Evolutionary conservation across 2,329 filamentous ascomycete species (phyloP).

Genomic region (Colletotrichum musae): DNA sequence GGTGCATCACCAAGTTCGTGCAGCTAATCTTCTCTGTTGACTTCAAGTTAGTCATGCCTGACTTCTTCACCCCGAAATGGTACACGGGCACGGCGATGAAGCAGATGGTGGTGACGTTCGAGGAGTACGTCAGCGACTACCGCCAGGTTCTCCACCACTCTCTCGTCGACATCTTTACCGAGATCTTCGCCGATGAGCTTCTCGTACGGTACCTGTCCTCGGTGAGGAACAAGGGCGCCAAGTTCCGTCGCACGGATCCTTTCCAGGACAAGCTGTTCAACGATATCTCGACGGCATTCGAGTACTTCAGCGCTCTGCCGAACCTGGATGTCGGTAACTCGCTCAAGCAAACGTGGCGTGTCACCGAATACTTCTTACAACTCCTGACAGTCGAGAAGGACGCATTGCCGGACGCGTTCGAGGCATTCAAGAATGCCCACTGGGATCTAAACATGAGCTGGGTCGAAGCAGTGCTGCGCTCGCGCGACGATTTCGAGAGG

Average conservation of each 20-base stretch:
- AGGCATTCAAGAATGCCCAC: conserved; percentile 85
- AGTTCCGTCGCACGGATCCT: conserved; percentile 88
- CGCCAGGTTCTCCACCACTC: conserved; percentile 86
- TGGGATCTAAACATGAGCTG: conserved; percentile 96
- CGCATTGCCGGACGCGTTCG: conserved; percentile 82
- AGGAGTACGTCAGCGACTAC: conserved; percentile 95
- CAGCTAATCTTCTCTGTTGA: conserved; percentile 91
- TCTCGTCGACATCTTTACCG: conserved; percentile 90
- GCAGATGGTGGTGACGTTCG: conserved; percentile 93
- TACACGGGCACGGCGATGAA: conserved; percentile 90
- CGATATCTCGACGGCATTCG: conserved; percentile 91
- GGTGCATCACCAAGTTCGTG: conserved; percentile 91
- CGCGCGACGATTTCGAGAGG: conserved; percentile 93
- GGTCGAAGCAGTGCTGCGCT: conserved; percentile 92
- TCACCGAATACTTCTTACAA: conserved; percentile 86
- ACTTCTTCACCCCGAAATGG: conserved; percentile 94
- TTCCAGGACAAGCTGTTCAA: conserved; percentile 95
- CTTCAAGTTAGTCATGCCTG: conserved; percentile 84
- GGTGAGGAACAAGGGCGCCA: conserved; percentile 90
- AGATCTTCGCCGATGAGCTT: conserved; percentile 93
- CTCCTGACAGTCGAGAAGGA: conserved; percentile 84
- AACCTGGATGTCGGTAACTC: conserved; percentile 77
- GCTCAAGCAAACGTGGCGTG: conserved; percentile 94
- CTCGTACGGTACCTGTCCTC: conserved; percentile 86
- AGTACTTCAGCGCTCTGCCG: conserved; percentile 83